A percentile compares a stretch with the other conserved stretches of the same genome.
phyloP scores from a whole-genome alignment of 139 green algal genomes.

The Chlorella sorokiniana region DNA sequence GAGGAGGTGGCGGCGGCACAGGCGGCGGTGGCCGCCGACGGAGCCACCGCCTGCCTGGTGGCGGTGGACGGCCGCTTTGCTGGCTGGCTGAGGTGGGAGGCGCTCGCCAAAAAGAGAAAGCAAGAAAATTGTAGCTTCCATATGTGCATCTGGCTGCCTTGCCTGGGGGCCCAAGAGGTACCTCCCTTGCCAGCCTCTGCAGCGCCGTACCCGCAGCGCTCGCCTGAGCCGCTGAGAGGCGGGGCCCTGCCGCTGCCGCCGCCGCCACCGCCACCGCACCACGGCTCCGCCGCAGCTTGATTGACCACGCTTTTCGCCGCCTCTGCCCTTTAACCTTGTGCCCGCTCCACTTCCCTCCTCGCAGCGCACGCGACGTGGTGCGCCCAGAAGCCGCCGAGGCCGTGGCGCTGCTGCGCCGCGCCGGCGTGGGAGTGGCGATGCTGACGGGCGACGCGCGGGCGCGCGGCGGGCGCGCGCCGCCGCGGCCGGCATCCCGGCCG shows the following conservation, averaged over 20 bases:
- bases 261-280: not conserved
- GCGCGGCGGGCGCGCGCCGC: slow-evolving; percentile 65
- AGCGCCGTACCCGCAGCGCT: too few species aligned
- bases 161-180: too few species aligned
- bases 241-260: too few species aligned
- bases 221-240: too few species aligned
- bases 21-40: not conserved
- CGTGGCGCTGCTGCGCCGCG: slow-evolving; percentile 32
- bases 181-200: too few species aligned
- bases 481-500: slow-evolving; percentile 60
- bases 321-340: not conserved
- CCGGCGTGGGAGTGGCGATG: slow-evolving; percentile 65
- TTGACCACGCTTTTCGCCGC: not conserved
- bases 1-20: slow-evolving; percentile 10
- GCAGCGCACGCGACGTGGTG: slow-evolving; percentile 26
- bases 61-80: slow-evolving; percentile 27
- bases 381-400: slow-evolving; percentile 33
- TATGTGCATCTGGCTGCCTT: too few species aligned
- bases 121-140: too few species aligned
- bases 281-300: not conserved
- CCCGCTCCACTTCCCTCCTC: not conserved
- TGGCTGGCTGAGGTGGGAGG: slow-evolving; percentile 5
- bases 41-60: slow-evolving; percentile 36
- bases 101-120: too few species aligned
- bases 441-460: slow-evolving; percentile 70